Evolutionary conservation across 2,329 filamentous ascomycete species (phyloP).

Genomic region (Emydomyces testavorans): DNA sequence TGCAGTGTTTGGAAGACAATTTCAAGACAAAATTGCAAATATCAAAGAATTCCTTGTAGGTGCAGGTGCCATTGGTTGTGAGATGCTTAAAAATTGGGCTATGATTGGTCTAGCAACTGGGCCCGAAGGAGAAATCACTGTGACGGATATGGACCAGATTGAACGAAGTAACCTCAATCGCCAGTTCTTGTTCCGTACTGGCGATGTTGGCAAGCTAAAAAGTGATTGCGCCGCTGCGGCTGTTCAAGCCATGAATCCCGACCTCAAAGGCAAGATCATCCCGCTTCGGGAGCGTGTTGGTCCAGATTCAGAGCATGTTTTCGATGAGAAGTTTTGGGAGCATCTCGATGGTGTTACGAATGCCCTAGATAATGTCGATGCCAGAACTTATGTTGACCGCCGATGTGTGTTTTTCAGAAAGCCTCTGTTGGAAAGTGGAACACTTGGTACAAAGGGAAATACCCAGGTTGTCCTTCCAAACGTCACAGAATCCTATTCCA

Average conservation of each 20-base stretch:
- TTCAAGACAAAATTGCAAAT: conserved; percentile 85
- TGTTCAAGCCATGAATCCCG: conserved; percentile 92
- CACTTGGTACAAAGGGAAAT: conserved; percentile 93
- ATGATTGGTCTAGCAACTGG: conserved; percentile 93
- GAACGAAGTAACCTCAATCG: conserved; percentile 98
- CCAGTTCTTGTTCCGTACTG: conserved; percentile 87
- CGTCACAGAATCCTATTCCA: conserved; percentile 92
- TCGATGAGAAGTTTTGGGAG: conserved; percentile 89
- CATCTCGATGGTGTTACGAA: conserved; percentile 85
- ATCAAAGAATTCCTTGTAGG: conserved; percentile 89
- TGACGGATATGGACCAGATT: conserved; percentile 97
- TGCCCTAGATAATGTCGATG: conserved; percentile 93
- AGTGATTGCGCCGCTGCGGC: conserved; percentile 83
- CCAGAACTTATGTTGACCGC: conserved; percentile 88
- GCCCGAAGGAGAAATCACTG: conserved; percentile 73
- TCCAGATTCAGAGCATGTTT: conserved; percentile 81
- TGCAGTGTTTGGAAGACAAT: conserved; percentile 86
- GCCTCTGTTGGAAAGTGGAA: conserved; percentile 89
- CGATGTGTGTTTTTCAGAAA: conserved; percentile 98
- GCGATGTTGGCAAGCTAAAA: conserved; percentile 93
- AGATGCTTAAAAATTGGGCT: conserved; percentile 99
- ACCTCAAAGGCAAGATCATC: conserved; percentile 73
- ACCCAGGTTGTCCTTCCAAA: conserved; percentile 87
- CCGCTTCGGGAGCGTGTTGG: conserved; percentile 83
- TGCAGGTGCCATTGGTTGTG: conserved; percentile 92